Evolutionary conservation across 345 rosid species (phyloP).

Genomic region (Eucalyptus guilfoylei): DNA sequence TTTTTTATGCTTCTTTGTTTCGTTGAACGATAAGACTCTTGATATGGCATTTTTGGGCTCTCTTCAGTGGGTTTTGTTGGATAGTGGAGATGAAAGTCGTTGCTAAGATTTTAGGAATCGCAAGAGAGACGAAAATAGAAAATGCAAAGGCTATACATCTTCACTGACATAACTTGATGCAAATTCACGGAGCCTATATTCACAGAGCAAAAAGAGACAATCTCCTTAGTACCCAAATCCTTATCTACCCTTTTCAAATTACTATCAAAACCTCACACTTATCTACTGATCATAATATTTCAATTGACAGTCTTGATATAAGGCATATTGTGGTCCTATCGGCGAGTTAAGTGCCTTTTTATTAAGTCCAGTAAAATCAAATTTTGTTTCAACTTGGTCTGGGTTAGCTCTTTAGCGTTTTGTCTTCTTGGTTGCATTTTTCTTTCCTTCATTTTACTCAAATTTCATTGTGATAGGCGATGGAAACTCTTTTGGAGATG

Average conservation of each 20-base stretch:
- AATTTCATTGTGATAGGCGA: slow-evolving; percentile 32
- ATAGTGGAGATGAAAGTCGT: background rate
- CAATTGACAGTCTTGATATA: background rate
- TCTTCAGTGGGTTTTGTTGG: background rate
- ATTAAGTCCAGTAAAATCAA: background rate
- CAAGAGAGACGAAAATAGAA: background rate
- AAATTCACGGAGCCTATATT: background rate
- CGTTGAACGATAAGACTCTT: background rate
- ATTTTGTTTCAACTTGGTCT: background rate
- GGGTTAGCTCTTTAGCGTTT: background rate
- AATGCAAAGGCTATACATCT: background rate
- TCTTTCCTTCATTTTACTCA: background rate
- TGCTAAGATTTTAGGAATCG: background rate
- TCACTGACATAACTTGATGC: background rate
- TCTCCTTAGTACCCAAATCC: background rate
- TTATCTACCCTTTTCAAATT: background rate
- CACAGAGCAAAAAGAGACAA: background rate
- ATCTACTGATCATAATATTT: background rate
- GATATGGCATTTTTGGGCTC: background rate
- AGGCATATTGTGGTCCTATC: background rate
- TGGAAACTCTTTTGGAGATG: slow-evolving; percentile 68
- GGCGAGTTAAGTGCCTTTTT: background rate
- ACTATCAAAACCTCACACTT: background rate
- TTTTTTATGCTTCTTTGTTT: background rate
- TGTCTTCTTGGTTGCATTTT: background rate